These are phyloP conservation scores for Lactarius indigo DNA, from an alignment of 768 basidiomycete species.

Conservation along the genomic window DNA sequence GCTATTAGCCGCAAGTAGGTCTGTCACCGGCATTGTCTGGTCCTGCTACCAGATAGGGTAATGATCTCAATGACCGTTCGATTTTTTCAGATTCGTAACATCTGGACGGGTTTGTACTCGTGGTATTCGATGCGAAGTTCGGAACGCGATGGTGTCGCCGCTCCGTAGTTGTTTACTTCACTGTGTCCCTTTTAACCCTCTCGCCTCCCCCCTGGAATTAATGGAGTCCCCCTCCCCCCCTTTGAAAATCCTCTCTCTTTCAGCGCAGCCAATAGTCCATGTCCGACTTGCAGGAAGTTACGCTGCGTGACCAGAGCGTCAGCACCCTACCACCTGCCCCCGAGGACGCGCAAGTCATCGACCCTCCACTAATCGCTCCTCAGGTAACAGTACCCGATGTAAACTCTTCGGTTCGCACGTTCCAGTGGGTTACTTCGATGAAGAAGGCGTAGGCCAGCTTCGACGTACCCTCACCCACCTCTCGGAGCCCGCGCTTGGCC, in stretches of 20 bases:
- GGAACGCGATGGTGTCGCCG: background rate
- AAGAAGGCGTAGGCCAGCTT: conserved; percentile 42
- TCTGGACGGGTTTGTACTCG: background rate
- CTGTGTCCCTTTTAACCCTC: background rate
- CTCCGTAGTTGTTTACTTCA: background rate
- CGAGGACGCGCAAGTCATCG: background rate
- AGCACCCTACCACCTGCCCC: background rate
- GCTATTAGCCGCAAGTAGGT: background rate
- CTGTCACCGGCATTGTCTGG: background rate
- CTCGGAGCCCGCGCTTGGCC: background rate
- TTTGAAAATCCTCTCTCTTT: background rate
- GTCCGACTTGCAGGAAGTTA: conserved; percentile 4
- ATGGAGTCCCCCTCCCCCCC: background rate
- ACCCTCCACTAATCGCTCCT: background rate
- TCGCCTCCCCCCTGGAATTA: background rate
- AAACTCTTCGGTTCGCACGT: conserved; percentile 28
- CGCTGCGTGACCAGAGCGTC: background rate
- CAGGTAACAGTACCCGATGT: background rate
- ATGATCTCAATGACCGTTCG: background rate
- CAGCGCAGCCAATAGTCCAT: background rate
- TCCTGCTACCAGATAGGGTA: background rate
- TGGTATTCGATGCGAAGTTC: background rate
- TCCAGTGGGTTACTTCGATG: conserved; percentile 51
- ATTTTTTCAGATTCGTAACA: background rate
- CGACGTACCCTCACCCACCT: conserved; percentile 35